phyloP scores from a whole-genome alignment of 1,284 basidiomycete genomes.

The Trametes sp. region DNA sequence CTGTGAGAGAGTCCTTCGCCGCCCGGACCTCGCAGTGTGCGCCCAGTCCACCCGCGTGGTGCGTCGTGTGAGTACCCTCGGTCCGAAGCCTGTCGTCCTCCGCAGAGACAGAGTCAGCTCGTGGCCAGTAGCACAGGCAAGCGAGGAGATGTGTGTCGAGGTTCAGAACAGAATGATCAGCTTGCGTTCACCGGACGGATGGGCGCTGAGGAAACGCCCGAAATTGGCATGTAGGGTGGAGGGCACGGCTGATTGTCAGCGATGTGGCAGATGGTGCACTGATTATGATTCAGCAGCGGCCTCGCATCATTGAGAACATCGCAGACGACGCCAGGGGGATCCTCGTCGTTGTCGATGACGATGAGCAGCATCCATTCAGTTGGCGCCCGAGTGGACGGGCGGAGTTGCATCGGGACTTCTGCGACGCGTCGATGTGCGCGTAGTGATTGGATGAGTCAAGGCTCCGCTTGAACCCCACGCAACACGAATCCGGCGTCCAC shows the following conservation, averaged over 20 bases:
- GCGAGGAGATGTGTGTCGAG: constrained; percentile 1
- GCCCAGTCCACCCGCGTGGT: neutral
- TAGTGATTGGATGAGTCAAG: constrained; percentile 3
- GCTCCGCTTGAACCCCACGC: neutral
- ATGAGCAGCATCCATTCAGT: neutral
- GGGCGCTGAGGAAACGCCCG: constrained; percentile 17
- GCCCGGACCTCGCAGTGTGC: neutral
- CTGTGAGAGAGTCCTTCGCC: neutral
- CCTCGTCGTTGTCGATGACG: constrained; percentile 4
- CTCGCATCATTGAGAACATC: neutral
- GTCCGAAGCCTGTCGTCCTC: neutral
- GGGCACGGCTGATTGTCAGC: constrained; percentile 26
- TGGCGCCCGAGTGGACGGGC: neutral
- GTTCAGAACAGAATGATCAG: neutral
- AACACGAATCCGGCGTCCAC: neutral
- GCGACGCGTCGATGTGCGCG: constrained; percentile 4
- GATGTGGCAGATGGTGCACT: constrained; percentile 26
- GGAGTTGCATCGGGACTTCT: neutral
- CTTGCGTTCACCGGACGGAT: neutral
- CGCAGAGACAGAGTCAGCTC: neutral
- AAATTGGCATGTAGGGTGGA: constrained; percentile 23
- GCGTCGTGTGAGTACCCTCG: neutral
- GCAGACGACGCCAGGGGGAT: constrained; percentile 2
- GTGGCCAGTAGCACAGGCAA: neutral
- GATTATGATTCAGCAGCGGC: constrained; percentile 11